These are phyloP conservation scores for Talaromyces sp. DNA, from an alignment of 2,329 filamentous ascomycete genomes.

Conservation along the genomic window DNA sequence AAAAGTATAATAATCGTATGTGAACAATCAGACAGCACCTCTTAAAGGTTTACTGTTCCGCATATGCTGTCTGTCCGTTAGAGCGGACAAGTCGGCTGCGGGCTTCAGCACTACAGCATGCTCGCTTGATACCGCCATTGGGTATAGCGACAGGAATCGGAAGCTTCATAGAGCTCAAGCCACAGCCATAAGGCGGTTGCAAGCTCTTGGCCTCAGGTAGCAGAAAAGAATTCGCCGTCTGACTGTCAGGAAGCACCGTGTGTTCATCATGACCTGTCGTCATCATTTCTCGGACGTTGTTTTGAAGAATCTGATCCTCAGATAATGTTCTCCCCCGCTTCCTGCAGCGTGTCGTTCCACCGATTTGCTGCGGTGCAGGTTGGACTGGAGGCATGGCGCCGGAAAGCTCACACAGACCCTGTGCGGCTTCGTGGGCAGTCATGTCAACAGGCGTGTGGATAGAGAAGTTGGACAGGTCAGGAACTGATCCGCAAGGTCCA, in stretches of 20 bases:
- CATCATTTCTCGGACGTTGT: slow-evolving; percentile 33
- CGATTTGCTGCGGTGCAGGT: slow-evolving; percentile 9
- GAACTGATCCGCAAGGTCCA: slow-evolving; percentile 18
- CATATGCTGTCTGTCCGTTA: not conserved
- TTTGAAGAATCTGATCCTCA: slow-evolving; percentile 32
- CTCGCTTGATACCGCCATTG: slow-evolving; percentile 32
- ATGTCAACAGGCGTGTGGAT: slow-evolving; percentile 25
- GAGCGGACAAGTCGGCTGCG: slow-evolving; percentile 1
- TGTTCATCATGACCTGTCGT: slow-evolving; percentile 18
- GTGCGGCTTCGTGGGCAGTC: slow-evolving; percentile 32
- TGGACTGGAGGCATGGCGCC: slow-evolving; percentile 22
- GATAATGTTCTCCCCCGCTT: slow-evolving; percentile 37
- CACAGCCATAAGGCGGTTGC: slow-evolving; percentile 12
- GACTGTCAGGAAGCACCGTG: slow-evolving; percentile 25
- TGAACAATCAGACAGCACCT: not conserved
- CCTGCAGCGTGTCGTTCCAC: slow-evolving; percentile 19
- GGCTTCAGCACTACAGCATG: slow-evolving; percentile 34
- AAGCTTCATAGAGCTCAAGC: slow-evolving; percentile 17
- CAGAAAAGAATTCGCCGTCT: slow-evolving; percentile 27
- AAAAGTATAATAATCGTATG: not conserved
- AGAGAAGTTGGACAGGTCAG: slow-evolving; percentile 31
- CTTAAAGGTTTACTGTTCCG: not conserved
- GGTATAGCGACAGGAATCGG: slow-evolving; percentile 25
- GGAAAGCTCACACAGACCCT: slow-evolving; percentile 36
- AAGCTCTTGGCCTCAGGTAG: slow-evolving; percentile 16